phyloP scores from a whole-genome alignment of 1,284 basidiomycete genomes.

The Austroboletus novae-zelandiae region DNA sequence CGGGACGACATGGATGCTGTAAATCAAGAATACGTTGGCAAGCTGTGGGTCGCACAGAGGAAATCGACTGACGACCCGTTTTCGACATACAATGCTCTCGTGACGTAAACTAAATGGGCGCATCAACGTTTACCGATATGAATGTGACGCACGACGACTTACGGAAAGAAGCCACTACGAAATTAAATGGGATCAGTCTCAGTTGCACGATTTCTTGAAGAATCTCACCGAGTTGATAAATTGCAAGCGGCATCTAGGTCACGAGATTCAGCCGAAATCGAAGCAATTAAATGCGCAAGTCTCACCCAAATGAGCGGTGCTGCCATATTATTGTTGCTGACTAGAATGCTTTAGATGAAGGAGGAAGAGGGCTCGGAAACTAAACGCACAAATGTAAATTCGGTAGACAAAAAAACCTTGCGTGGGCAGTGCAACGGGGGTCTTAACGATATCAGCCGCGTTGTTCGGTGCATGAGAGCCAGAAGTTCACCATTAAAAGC shows the following conservation, averaged over 20 bases:
- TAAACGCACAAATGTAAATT: not conserved
- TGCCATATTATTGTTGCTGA: not conserved
- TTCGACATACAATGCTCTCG: not conserved
- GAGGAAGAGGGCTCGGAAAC: not conserved
- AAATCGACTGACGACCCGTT: slow-evolving; percentile 2
- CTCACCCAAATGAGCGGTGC: slow-evolving; percentile 6
- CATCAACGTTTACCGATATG: not conserved
- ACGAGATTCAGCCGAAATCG: not conserved
- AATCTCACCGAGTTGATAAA: slow-evolving; percentile 4
- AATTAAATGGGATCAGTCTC: not conserved
- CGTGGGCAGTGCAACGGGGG: slow-evolving; percentile 2
- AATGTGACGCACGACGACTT: not conserved
- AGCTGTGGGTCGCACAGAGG: not conserved
- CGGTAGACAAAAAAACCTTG: slow-evolving; percentile 3
- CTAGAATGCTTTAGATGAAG: not conserved
- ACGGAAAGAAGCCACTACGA: slow-evolving; percentile 1
- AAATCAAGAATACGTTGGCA: not conserved
- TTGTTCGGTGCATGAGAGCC: not conserved
- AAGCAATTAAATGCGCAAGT: not conserved
- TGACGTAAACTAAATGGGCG: slow-evolving; percentile 2
- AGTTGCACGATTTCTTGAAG: not conserved
- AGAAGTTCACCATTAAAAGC: slow-evolving; percentile 1
- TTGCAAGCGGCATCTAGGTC: not conserved
- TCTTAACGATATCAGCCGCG: not conserved
- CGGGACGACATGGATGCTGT: not conserved